Conservation (phyloP, 192 early-diverging fungal species). For the Gamsiella multidivaricata region DNA sequence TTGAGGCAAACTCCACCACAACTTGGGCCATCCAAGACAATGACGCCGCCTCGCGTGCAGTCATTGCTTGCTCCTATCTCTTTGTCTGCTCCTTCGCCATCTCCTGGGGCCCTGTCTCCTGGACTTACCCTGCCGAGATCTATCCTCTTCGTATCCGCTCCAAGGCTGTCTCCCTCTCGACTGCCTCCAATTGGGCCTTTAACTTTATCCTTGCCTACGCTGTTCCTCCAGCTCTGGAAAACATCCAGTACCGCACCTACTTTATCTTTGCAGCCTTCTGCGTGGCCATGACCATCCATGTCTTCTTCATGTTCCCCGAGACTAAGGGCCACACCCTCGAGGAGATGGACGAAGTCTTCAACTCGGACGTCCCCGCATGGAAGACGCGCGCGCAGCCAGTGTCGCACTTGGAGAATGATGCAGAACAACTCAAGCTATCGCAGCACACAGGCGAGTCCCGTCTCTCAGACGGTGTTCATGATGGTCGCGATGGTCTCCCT, state of each 20-base stretch:
- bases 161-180: slow-evolving; percentile 85
- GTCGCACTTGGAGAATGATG: slow-evolving; percentile 10
- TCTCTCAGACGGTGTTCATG: too few relatives aligned
- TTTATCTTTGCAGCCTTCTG: slow-evolving; percentile 78
- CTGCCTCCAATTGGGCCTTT: slow-evolving; percentile 92
- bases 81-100: slow-evolving; percentile 86
- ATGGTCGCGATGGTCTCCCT: too few relatives aligned
- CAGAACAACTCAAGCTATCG: slow-evolving; percentile 2
- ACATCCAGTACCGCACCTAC: slow-evolving; percentile 72
- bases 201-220: slow-evolving; percentile 81
- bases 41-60: slow-evolving; percentile 51
- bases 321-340: slow-evolving; percentile 88
- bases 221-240: slow-evolving; percentile 75
- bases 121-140: slow-evolving; percentile 93
- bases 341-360: slow-evolving; percentile 68
- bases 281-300: slow-evolving; percentile 65
- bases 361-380: slow-evolving; percentile 46
- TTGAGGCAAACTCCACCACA: slow-evolving; percentile 21
- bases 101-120: slow-evolving; percentile 93
- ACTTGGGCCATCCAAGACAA: slow-evolving; percentile 51
- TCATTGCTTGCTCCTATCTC: slow-evolving; percentile 79
- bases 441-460: background rate
- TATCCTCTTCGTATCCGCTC: slow-evolving; percentile 89
- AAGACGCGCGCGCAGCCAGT: slow-evolving; percentile 33
- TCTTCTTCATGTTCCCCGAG: slow-evolving; percentile 81